Base-by-base conservation (phyloP, 257 asterid genomes). In the Solanum chaucha region DNA sequence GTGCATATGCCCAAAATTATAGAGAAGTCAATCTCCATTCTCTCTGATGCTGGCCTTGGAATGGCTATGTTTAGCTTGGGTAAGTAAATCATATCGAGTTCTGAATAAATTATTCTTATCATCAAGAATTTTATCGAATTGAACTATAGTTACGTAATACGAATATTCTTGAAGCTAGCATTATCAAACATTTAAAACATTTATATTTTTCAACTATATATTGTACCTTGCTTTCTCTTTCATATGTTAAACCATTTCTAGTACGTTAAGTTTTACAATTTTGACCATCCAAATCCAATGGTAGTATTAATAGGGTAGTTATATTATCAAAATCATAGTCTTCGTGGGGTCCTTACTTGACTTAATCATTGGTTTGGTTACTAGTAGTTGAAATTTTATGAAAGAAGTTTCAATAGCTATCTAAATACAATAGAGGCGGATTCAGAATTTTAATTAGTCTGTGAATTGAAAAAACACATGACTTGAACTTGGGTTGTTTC, bases 51-150 rank as follows among this genome's bases (percentile, higher is more conserved):
- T 82, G 99, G 99, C 26, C 99, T 97, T 78, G 99, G 99, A 86
- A 97, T 95, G 99, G 98, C 98, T 48, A 97, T 97, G 99, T 97
- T 95, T 90, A 95, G 99, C 89, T 92, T 95, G 89, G 98, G 99
- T 95, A 64, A 75, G 92, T 91, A 67, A 19, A 58, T 58, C 26
- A 2, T 19, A 19, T 55, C 10, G 10, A 0, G 24, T 19, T 55
- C 10, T 6, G 4, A 55, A 55, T 19, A 58, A 6, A 58, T 58
- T 19, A 58, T 58, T 19, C 10, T 55, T 1, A 55, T 0, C 10
- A 55, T 26, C 1, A 67, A 28, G 4, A 68, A 26, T 11, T 64
- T 24, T 67, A 15, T 5, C 0, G 35, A 34, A 34, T 1, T 34
- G 35, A 30, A 68, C 0, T 30, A 3, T 30, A 70, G 1, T 70